Percentiles rank a stretch among this genome's conserved stretches.
Evolutionary conservation across 768 basidiomycete genomes (phyloP).

Genomic region (Suillus lakei): DNA sequence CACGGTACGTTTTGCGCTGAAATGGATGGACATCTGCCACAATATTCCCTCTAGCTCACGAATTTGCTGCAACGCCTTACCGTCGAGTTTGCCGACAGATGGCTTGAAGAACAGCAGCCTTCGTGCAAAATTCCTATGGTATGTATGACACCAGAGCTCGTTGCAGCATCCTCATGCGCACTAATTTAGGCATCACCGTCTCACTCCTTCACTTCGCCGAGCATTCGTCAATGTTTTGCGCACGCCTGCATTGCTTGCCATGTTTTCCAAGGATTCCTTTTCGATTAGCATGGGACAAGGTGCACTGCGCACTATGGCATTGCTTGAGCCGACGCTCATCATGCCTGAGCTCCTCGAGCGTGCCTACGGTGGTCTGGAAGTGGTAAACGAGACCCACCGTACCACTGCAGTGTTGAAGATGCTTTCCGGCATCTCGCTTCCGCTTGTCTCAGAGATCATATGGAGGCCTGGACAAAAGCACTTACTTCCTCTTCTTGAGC

Average conservation of each 20-base stretch:
- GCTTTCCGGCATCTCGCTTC: conserved; percentile 75
- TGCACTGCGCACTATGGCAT: conserved; percentile 75
- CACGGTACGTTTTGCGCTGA: conserved; percentile 19
- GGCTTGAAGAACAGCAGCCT: conserved; percentile 75
- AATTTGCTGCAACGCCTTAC: conserved; percentile 82
- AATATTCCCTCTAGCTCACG: conserved; percentile 54
- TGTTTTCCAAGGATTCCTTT: conserved; percentile 86
- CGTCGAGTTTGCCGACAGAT: conserved; percentile 79
- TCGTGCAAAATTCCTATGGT: conserved; percentile 82
- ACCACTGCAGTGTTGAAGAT: conserved; percentile 91
- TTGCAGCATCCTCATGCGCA: conserved; percentile 7
- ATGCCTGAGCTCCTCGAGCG: conserved; percentile 93
- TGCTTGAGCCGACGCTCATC: conserved; percentile 81
- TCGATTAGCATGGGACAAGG: conserved; percentile 84
- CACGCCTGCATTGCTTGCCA: conserved; percentile 87
- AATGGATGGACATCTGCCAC: conserved; percentile 3
- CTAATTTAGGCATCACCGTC: conserved; percentile 63
- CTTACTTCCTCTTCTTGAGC: conserved; percentile 82
- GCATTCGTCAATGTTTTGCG: conserved; percentile 82
- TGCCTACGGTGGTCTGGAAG: conserved; percentile 90
- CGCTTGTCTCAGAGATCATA: conserved; percentile 74
- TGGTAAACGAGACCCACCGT: conserved; percentile 92
- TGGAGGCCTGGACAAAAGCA: conserved; percentile 92
- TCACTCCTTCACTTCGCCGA: conserved; percentile 81
- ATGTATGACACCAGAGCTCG: conserved; percentile 12